phyloP scores from a whole-genome alignment of 2,329 filamentous ascomycete genomes.

The Ophiostoma fasciatum region DNA sequence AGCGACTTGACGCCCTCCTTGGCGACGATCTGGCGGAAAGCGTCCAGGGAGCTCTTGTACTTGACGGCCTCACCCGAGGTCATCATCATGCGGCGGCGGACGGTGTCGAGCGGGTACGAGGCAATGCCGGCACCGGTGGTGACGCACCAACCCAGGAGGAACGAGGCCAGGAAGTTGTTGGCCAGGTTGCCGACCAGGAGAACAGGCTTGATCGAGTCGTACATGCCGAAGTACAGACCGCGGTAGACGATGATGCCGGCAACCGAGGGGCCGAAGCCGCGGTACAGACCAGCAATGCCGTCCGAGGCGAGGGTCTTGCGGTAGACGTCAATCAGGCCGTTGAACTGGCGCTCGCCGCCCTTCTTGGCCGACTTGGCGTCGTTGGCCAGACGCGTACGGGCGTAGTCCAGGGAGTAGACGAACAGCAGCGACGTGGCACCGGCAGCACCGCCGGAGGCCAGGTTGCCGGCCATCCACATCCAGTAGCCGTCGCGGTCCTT shows the following conservation, averaged over 20 bases:
- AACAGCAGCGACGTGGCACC: conserved; percentile 99
- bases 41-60: conserved; percentile 95
- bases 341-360: conserved; percentile 98
- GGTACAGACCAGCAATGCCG: conserved; percentile 99
- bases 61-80: conserved; percentile 95
- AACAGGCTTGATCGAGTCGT: conserved; percentile 99
- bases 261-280: conserved; percentile 99
- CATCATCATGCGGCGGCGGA: conserved; percentile 99
- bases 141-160: conserved; percentile 96
- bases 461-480: conserved; percentile 99
- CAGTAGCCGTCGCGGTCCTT: conserved; percentile 97
- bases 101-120: conserved; percentile 99
- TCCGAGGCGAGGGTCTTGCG: conserved; percentile 98
- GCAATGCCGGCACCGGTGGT: conserved; percentile 99
- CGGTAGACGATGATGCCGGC: conserved; percentile 99
- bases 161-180: conserved; percentile 99
- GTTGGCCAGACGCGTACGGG: conserved; percentile 99
- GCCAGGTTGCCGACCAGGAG: conserved; percentile 79
- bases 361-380: conserved; percentile 97
- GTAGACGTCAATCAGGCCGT: conserved; percentile 99
- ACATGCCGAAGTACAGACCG: conserved; percentile 99
- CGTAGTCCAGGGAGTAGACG: conserved; percentile 99
- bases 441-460: conserved; percentile 98
- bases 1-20: conserved; percentile 97
- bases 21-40: conserved; percentile 90